These are phyloP conservation scores for Aspergillus caelatus DNA, from an alignment of 2,329 filamentous ascomycete genomes.

Conservation along the genomic window DNA sequence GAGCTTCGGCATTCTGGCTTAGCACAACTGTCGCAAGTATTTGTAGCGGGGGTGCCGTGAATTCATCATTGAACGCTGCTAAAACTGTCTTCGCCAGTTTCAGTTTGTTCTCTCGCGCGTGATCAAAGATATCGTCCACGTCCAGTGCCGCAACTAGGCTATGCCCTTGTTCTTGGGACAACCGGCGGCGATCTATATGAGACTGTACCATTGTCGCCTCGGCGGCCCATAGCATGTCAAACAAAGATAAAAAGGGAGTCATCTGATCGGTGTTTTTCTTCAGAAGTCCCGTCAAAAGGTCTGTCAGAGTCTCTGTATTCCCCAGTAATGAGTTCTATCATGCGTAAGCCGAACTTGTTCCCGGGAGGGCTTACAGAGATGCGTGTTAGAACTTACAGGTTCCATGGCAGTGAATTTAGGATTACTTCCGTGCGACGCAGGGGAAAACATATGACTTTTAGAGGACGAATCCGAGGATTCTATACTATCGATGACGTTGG, in stretches of 20 bases:
- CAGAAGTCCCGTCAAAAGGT: conserved; percentile 22
- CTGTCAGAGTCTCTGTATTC: conserved; percentile 26
- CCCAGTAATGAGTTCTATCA: conserved; percentile 38
- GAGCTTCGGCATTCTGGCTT: conserved; percentile 21
- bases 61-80: conserved; percentile 27
- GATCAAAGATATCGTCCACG: conserved; percentile 21
- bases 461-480: conserved; percentile 8
- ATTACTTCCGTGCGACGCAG: neutral
- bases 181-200: conserved; percentile 35
- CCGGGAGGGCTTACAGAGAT: conserved; percentile 21
- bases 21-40: conserved; percentile 24
- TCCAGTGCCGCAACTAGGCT: conserved; percentile 15
- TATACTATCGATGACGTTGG: conserved; percentile 32
- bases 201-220: conserved; percentile 39
- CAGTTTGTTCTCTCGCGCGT: conserved; percentile 22
- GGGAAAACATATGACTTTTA: neutral
- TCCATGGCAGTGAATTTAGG: neutral
- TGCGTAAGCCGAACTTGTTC: conserved; percentile 25
- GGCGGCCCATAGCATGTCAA: conserved; percentile 37
- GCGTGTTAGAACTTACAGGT: conserved; percentile 25
- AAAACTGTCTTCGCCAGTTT: conserved; percentile 24
- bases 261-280: conserved; percentile 29
- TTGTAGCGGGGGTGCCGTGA: conserved; percentile 21
- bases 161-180: conserved; percentile 25
- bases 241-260: conserved; percentile 36